Base-by-base conservation (phyloP, 108 stramenopile species). In the Epithemia pelagica region DNA sequence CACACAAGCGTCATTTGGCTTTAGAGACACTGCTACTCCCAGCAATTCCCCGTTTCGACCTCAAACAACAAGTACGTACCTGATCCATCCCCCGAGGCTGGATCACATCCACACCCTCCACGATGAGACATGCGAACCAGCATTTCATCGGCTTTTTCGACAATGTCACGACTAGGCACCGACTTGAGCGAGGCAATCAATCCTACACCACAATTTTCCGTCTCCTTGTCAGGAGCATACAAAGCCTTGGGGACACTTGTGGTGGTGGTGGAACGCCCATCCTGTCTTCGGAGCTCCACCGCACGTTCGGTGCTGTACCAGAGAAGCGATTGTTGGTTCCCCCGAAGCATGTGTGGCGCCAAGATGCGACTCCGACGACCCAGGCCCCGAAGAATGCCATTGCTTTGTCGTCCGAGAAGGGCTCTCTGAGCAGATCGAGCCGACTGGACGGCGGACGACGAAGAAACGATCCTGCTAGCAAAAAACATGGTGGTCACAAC, bases 91-190 rank as follows among this genome's bases (percentile, higher is more conserved):
- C 95, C 95, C 69, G 82, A 84, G 23, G 87, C 85, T 28, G 95
- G 95, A 74, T 93, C 92, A 62, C 92, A 96, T 8, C 95, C 95
- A 61, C 91, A 91, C 26, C 95, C 95, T 32, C 97, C 97, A 59
- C 97, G 79, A 84, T 98, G 97, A 70, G 89, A 78, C 97, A 98
- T 98, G 31, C 97, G 87, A 55, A 98, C 88, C 37, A 98, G 76
- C 97, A 98, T 98, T 76, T 97, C 96, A 79, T 97, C 95, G 22
- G 96, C 95, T 69, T 95, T 92, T 54, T 92, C 84, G 32, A 98
- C 94, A 28, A 96, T 92, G 70, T 81, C 82, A 7, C 97, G 83
- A 59, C 81, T 83, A 0, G 95, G 81, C 57, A 88, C 75, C 23
- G 86, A 87, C 66, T 92, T 89, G 37, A 95, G 71, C 23, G 85